Evolutionary conservation across 805 yeast genomes (phyloP), one percentile per base, ranked within the genome.

Genomic region (Zygotorulaspora sp.): DNA sequence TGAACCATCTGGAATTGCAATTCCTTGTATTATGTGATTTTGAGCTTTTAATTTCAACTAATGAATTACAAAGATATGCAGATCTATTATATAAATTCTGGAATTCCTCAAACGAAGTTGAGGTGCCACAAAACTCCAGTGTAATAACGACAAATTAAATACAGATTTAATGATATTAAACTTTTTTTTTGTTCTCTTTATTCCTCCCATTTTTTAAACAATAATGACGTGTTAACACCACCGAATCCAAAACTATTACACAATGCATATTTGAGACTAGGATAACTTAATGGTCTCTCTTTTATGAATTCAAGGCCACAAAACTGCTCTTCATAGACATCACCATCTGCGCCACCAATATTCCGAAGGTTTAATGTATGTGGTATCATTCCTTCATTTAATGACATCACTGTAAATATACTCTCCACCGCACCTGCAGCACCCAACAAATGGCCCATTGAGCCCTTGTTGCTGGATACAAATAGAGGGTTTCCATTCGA

Each of bases 231-330:
- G 60, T 92, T 92, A 4, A 94, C 86, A 6, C 99, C 99, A 6
- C 99, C 99, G 65, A 92, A 92, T 0, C 98, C 99, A 64, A 94
- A 90, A 50, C 96, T 86, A 55, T 92, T 92, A 32, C 87, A 77
- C 50, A 92, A 44, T 0, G 90, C 97, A 46, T 74, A 70, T 3
- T 71, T 52, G 3, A 83, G 56, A 2, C 58, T 50, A 16, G 58
- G 66, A 10, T 48, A 35, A 30, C 65, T 53, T n/a, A 61, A 52
- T 7, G 83, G 68, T 9, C 52, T 45, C 22, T 74, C 64, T 1
- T 75, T 71, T 5, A 82, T 80, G 49, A 81, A 83, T 54, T 83
- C 79, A 41, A 75, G 67, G 2, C 63, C 57, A 1, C 38, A 14
- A 32, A 35, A 43, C 47, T 75, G 75, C 22, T 63, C 63, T 2